Evolutionary conservation across 192 early-diverging fungal genomes (phyloP).

Genomic region (Backusella westeae): DNA sequence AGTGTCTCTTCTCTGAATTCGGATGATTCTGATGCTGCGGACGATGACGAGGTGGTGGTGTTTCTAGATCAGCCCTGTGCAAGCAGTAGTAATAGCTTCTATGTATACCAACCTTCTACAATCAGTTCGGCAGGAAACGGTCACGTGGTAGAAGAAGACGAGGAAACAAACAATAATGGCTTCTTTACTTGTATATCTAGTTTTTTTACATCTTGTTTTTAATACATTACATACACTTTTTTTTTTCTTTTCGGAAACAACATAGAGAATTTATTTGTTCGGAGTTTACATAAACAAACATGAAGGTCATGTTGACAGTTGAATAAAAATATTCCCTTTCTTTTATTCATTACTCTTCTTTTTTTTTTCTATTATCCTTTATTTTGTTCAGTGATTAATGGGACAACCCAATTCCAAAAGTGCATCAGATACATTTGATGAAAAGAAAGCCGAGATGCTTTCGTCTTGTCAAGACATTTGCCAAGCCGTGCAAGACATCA

Average conservation of each 20-base stretch:
- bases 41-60: not conserved
- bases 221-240: not conserved
- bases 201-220: not conserved
- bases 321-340: not conserved
- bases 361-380: not conserved
- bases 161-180: not conserved
- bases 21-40: not conserved
- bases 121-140: not conserved
- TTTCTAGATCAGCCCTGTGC: not conserved
- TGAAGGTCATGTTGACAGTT: not conserved
- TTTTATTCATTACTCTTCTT: not conserved
- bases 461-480: not conserved
- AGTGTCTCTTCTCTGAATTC: not conserved
- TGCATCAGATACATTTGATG: not conserved
- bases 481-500: not conserved
- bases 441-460: not conserved
- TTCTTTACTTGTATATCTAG: not conserved
- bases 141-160: not conserved
- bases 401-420: not conserved
- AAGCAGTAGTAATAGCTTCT: not conserved
- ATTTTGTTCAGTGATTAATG: not conserved
- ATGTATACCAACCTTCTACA: not conserved
- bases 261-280: not conserved
- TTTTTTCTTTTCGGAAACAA: not conserved
- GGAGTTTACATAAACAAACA: constrained; percentile 6